Conservation (phyloP, 495 filamentous ascomycete genomes). For the Chaetomium cochliodes region DNA sequence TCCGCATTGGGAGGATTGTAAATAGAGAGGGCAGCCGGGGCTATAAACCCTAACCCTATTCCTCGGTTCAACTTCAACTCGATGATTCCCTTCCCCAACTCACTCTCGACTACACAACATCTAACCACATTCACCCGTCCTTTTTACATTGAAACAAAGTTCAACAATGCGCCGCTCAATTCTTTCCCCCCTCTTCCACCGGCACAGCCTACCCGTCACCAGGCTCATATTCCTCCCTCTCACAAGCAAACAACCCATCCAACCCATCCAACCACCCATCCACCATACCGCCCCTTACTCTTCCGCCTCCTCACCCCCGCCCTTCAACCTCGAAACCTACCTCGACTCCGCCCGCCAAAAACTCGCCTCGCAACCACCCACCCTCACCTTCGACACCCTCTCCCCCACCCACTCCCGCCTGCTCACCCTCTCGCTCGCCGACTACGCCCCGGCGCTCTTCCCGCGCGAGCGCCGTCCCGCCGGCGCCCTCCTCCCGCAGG, state of each 20-base stretch:
- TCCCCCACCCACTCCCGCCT: slow-evolving; percentile 63
- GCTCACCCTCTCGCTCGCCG: slow-evolving; percentile 59
- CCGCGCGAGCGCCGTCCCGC: not conserved
- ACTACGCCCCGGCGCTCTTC: slow-evolving; percentile 49
- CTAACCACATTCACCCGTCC: not conserved
- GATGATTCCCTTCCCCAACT: not conserved
- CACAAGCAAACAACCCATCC: not conserved
- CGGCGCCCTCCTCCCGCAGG: slow-evolving; percentile 50
- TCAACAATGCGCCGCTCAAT: slow-evolving; percentile 4
- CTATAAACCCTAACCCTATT: not conserved
- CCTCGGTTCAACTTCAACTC: not conserved
- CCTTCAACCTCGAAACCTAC: slow-evolving; percentile 21
- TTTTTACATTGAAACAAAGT: not conserved
- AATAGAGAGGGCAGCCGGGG: too few relatives aligned
- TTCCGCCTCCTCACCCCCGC: not conserved
- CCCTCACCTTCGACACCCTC: slow-evolving; percentile 62
- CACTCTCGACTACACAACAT: not conserved
- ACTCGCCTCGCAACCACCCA: slow-evolving; percentile 49
- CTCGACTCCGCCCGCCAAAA: slow-evolving; percentile 13
- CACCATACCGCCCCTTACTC: not conserved
- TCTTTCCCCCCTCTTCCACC: too few relatives aligned
- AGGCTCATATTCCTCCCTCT: not conserved
- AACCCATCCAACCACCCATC: not conserved
- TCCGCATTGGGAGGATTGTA: too few relatives aligned
- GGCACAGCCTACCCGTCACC: too few relatives aligned